phyloP scores from a whole-genome alignment of 345 rosid genomes.

The Populus pruinosa region DNA sequence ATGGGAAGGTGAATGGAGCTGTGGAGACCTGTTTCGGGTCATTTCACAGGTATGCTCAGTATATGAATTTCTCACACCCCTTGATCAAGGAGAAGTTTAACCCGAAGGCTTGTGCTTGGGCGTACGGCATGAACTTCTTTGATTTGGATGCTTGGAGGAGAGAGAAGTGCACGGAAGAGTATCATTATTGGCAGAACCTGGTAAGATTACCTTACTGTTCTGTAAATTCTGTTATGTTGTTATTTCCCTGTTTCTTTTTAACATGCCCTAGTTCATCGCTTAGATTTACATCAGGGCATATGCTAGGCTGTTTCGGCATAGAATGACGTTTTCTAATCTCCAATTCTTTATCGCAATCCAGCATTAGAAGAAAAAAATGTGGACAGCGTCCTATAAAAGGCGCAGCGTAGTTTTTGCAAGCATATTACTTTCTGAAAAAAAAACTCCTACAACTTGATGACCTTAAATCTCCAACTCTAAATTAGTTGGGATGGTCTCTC shows the following conservation, averaged over 20 bases:
- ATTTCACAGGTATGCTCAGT: slow-evolving; percentile 92
- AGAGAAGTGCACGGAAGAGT: slow-evolving; percentile 97
- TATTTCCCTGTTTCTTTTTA: no score
- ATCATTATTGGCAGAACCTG: slow-evolving; percentile 97
- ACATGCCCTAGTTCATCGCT: not conserved
- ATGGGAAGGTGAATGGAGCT: slow-evolving; percentile 95
- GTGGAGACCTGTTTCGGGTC: slow-evolving; percentile 98
- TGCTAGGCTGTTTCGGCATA: not conserved
- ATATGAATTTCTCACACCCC: slow-evolving; percentile 98
- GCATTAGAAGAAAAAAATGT: no score
- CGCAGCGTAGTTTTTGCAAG: no score
- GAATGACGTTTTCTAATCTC: not conserved
- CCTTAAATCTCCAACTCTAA: not conserved
- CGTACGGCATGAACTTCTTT: slow-evolving; percentile 98
- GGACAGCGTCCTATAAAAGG: no score
- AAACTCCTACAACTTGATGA: not conserved
- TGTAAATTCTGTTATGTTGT: not conserved
- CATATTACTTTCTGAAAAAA: no score
- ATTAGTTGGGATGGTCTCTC: not conserved
- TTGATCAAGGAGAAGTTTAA: slow-evolving; percentile 88
- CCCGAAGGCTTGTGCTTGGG: slow-evolving; percentile 99
- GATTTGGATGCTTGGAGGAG: slow-evolving; percentile 99
- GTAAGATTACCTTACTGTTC: slow-evolving; percentile 35
- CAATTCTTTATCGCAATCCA: no score
- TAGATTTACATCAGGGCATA: not conserved